These are phyloP conservation scores for Garcileccinum viscosum DNA, from an alignment of 1,284 basidiomycete genomes.

Conservation along the genomic window DNA sequence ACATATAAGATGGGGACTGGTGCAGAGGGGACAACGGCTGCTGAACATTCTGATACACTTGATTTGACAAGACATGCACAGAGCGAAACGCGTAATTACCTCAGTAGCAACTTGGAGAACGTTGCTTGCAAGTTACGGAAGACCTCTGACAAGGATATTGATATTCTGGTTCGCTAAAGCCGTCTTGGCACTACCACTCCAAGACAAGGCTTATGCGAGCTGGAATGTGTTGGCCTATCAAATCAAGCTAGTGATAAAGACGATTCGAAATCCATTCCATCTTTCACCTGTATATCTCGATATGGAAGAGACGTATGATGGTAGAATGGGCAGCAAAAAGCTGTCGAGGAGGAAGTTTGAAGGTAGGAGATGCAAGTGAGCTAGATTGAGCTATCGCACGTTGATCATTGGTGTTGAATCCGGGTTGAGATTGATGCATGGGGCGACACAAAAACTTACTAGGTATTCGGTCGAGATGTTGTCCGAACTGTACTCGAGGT, in stretches of 20 bases:
- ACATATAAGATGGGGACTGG: neutral
- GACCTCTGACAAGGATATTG: neutral
- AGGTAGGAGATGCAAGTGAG: neutral
- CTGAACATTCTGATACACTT: neutral
- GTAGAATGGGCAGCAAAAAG: neutral
- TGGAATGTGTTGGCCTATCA: neutral
- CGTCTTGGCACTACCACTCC: neutral
- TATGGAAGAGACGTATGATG: too few species aligned
- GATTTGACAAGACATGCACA: neutral
- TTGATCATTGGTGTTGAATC: slow-evolving; percentile 2
- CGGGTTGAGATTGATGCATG: neutral
- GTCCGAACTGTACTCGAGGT: neutral
- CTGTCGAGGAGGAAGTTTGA: neutral
- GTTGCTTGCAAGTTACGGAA: neutral
- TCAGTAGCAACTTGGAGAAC: neutral
- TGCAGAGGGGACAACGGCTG: neutral
- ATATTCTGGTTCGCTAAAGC: neutral
- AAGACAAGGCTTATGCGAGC: neutral
- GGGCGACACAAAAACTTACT: slow-evolving; percentile 11
- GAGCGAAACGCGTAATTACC: neutral
- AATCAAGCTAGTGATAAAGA: neutral
- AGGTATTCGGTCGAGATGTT: neutral
- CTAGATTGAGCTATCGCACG: neutral
- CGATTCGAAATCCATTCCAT: neutral
- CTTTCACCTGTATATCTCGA: slow-evolving; percentile 5